phyloP scores from a whole-genome alignment of 1,139 yeast genomes.

The Magnusiomyces magnusii region DNA sequence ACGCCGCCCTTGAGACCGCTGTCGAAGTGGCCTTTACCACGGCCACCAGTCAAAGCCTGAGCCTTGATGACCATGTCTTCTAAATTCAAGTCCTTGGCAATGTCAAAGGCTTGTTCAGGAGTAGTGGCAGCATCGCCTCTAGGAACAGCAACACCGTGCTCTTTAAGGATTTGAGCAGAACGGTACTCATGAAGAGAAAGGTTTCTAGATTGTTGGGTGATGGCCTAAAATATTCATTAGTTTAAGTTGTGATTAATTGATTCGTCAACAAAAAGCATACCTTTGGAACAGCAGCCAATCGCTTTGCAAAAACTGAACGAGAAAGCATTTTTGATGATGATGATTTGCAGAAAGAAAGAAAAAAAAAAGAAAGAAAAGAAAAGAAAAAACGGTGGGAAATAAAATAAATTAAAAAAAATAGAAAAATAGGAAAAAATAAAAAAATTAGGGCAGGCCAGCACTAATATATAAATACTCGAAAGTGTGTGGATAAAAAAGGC shows the following conservation, averaged over 20 bases:
- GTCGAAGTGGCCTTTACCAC: constrained; percentile 98
- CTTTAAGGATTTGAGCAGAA: constrained; percentile 77
- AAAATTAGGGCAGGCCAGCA: too few species aligned
- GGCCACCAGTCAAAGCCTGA: constrained; percentile 98
- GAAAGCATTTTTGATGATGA: constrained; percentile 2
- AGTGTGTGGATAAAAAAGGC: too few species aligned
- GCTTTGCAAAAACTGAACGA: background rate
- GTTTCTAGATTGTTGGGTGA: constrained; percentile 39
- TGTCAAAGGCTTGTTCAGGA: constrained; percentile 76
- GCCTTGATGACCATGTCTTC: constrained; percentile 93
- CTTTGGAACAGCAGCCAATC: background rate
- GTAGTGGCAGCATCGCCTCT: constrained; percentile 87
- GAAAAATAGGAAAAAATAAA: too few species aligned
- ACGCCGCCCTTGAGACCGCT: constrained; percentile 97
- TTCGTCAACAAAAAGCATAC: background rate
- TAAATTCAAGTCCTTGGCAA: constrained; percentile 59
- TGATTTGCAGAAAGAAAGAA: background rate
- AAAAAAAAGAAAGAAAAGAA: background rate
- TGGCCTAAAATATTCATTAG: background rate
- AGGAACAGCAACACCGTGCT: constrained; percentile 87
- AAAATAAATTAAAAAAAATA: too few species aligned
- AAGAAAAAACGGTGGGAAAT: too few species aligned
- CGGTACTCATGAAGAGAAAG: constrained; percentile 94
- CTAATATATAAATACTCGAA: too few species aligned
- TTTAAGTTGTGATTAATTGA: background rate